phyloP scores from a whole-genome alignment of 2,329 filamentous ascomycete genomes.

The Alternaria consortialis region DNA sequence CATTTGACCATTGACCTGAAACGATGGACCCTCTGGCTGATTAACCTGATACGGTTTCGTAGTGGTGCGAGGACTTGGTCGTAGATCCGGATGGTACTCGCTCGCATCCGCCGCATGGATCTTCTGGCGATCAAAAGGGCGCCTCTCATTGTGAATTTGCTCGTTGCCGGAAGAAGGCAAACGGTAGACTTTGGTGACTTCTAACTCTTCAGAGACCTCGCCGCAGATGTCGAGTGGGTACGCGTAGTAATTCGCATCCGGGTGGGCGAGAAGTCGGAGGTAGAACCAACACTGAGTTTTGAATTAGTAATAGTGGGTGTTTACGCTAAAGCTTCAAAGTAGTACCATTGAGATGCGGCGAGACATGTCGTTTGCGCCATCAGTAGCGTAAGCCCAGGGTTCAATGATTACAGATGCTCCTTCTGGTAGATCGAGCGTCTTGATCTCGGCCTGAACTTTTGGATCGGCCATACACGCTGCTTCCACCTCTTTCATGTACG shows the following conservation, averaged over 20 bases:
- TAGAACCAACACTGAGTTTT: slow-evolving; percentile 52
- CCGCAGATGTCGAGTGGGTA: slow-evolving; percentile 65
- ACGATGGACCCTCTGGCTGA: slow-evolving; percentile 40
- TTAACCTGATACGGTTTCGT: slow-evolving; percentile 31
- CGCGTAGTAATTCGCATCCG: slow-evolving; percentile 66
- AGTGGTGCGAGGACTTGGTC: slow-evolving; percentile 19
- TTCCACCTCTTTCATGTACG: slow-evolving; percentile 61
- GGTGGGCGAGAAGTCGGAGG: slow-evolving; percentile 50
- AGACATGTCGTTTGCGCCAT: slow-evolving; percentile 63
- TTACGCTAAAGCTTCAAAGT: not conserved
- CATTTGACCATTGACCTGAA: slow-evolving; percentile 26
- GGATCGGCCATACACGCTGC: slow-evolving; percentile 57
- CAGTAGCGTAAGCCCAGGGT: slow-evolving; percentile 65
- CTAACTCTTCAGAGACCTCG: slow-evolving; percentile 60
- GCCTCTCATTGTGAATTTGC: slow-evolving; percentile 47
- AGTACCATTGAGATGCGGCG: slow-evolving; percentile 60
- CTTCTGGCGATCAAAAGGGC: slow-evolving; percentile 55
- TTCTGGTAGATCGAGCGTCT: slow-evolving; percentile 51
- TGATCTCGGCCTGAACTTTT: slow-evolving; percentile 56
- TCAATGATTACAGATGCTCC: slow-evolving; percentile 60
- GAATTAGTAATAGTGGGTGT: not conserved
- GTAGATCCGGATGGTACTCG: slow-evolving; percentile 37
- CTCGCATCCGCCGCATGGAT: slow-evolving; percentile 46
- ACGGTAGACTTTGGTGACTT: slow-evolving; percentile 61
- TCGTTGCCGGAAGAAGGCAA: slow-evolving; percentile 56